Percentiles rank a stretch among this genome's conserved stretches.
These are phyloP conservation scores for Geotrichum aggregatum DNA, from an alignment of 1,139 yeast species.

Conservation along the genomic window DNA sequence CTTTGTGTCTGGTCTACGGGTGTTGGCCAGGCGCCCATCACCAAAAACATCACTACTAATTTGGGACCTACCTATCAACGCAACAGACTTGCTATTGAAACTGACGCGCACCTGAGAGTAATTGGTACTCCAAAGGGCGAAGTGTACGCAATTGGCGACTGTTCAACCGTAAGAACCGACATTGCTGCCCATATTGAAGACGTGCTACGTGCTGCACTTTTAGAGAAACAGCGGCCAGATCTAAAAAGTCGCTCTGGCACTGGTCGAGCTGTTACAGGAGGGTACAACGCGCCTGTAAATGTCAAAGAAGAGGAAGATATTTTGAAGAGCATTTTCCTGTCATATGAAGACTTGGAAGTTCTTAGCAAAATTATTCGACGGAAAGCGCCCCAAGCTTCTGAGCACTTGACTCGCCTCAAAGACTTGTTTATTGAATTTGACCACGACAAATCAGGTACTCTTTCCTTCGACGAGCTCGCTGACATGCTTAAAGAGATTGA, in stretches of 20 bases:
- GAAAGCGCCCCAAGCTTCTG: conserved; percentile 55
- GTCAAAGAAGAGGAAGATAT: conserved; percentile 30
- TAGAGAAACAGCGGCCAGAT: conserved; percentile 16
- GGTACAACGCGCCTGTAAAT: conserved; percentile 23
- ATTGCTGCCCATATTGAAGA: conserved; percentile 47
- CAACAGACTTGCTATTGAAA: conserved; percentile 59
- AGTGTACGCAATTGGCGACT: conserved; percentile 65
- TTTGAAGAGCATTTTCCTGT: conserved; percentile 45
- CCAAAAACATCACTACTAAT: conserved; percentile 46
- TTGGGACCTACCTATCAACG: conserved; percentile 46
- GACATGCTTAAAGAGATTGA: conserved; percentile 51
- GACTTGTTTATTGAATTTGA: conserved; percentile 52
- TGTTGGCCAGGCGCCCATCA: conserved; percentile 56
- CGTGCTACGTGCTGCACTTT: conserved; percentile 30
- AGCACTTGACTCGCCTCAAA: conserved; percentile 50
- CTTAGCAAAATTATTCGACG: conserved; percentile 45
- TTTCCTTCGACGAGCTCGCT: conserved; percentile 49
- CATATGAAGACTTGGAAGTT: conserved; percentile 47
- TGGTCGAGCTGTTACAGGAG: conserved; percentile 25
- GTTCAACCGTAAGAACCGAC: conserved; percentile 54
- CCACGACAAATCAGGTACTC: conserved; percentile 44
- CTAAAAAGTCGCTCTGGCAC: background rate
- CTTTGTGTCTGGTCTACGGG: conserved; percentile 68
- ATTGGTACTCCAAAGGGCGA: conserved; percentile 59
- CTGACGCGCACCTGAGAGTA: conserved; percentile 61